These are phyloP conservation scores for Suillus sp. DNA, from an alignment of 768 basidiomycete genomes.

Conservation along the genomic window DNA sequence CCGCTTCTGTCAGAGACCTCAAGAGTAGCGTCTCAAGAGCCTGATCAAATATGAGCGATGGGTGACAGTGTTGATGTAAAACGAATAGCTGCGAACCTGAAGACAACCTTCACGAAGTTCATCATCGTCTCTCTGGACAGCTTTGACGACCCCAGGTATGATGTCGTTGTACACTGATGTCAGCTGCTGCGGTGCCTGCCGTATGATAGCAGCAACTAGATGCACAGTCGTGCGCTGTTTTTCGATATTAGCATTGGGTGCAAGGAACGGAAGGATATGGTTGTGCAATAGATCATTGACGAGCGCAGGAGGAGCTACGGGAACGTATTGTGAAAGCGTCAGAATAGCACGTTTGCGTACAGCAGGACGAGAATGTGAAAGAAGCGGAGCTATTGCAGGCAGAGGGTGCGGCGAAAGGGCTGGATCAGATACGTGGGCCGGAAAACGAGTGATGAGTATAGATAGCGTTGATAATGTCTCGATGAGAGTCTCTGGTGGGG, in stretches of 20 bases:
- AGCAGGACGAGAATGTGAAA: slow-evolving; percentile 76
- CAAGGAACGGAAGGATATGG: slow-evolving; percentile 62
- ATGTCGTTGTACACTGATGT: slow-evolving; percentile 61
- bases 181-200: slow-evolving; percentile 70
- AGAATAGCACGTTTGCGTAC: slow-evolving; percentile 92
- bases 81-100: slow-evolving; percentile 49
- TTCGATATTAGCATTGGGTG: slow-evolving; percentile 53
- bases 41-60: slow-evolving; percentile 38
- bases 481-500: slow-evolving; percentile 78
- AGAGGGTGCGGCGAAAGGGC: slow-evolving; percentile 61
- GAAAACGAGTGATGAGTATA: slow-evolving; percentile 86
- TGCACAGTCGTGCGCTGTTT: slow-evolving; percentile 79
- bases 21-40: slow-evolving; percentile 85
- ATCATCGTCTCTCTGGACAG: slow-evolving; percentile 74
- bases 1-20: slow-evolving; percentile 81
- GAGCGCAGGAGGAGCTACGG: slow-evolving; percentile 62
- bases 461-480: slow-evolving; percentile 86
- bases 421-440: slow-evolving; percentile 60
- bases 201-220: slow-evolving; percentile 77
- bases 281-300: slow-evolving; percentile 62
- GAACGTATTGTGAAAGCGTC: slow-evolving; percentile 83
- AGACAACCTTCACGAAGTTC: slow-evolving; percentile 81
- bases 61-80: slow-evolving; percentile 9
- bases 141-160: slow-evolving; percentile 71
- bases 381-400: slow-evolving; percentile 65